Percentiles rank a stretch among this genome's conserved stretches.
phyloP scores from a whole-genome alignment of 1,284 basidiomycete genomes.

The Leucoagaricus sp. region DNA sequence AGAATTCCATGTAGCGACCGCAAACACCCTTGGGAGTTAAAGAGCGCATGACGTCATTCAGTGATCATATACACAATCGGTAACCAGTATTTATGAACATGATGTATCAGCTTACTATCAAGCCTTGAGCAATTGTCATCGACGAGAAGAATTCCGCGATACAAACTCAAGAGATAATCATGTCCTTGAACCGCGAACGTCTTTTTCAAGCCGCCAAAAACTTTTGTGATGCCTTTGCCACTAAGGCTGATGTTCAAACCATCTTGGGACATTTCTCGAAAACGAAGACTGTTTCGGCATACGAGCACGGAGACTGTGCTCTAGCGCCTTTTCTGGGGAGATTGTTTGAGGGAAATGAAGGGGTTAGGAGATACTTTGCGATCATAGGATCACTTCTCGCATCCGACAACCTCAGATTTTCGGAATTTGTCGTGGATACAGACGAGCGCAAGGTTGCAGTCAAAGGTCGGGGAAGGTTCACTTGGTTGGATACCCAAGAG shows the following conservation, averaged over 20 bases:
- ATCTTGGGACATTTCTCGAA: slow-evolving; percentile 55
- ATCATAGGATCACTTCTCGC: slow-evolving; percentile 46
- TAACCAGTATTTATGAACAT: too few species aligned
- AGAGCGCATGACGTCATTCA: too few species aligned
- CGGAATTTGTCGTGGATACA: slow-evolving; percentile 42
- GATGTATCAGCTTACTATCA: too few species aligned
- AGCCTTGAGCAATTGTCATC: too few species aligned
- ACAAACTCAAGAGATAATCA: slow-evolving; percentile 5
- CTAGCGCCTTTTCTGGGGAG: slow-evolving; percentile 63
- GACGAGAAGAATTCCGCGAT: too few species aligned
- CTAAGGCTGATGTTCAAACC: slow-evolving; percentile 39
- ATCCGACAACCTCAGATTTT: slow-evolving; percentile 43
- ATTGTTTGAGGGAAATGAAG: slow-evolving; percentile 44
- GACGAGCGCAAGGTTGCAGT: slow-evolving; percentile 51
- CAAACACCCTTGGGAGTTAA: too few species aligned
- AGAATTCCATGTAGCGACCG: too few species aligned
- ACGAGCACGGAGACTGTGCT: slow-evolving; percentile 57
- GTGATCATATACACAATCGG: too few species aligned
- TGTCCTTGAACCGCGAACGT: slow-evolving; percentile 25
- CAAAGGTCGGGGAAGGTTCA: slow-evolving; percentile 56
- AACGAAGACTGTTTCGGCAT: slow-evolving; percentile 41
- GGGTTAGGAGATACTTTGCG: slow-evolving; percentile 51
- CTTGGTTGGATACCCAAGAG: slow-evolving; percentile 52
- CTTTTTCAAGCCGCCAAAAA: slow-evolving; percentile 46
- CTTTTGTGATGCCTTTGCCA: slow-evolving; percentile 57